Base-by-base conservation (phyloP, 345 rosid genomes). In the Cardamine resedifolia region DNA sequence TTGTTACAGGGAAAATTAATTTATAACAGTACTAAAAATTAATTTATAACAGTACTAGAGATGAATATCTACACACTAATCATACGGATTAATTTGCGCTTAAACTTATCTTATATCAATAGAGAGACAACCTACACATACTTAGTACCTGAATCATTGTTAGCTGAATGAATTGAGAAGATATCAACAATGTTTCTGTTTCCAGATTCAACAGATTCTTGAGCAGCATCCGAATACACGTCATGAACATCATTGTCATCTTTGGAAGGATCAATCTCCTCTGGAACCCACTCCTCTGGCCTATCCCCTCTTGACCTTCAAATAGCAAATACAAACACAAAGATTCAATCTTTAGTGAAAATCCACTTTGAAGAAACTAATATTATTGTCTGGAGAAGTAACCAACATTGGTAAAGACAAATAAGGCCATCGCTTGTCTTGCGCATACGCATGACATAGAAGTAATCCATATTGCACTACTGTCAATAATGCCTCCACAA, bases 241-340 rank as follows among this genome's bases (percentile, higher is more conserved):
- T 80, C 84, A 78, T 64, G 68, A 33, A 43, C 74, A 84, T 59
- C 77, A 69, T 66, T 62, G 39, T 68, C 70, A 43, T 74, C 63
- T 58, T 71, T 72, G 15, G 49, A 62, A 77, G 83, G 57, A 75
- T 73, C 65, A 61, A 50, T 57, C 81, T 90, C 96, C 74, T 81
- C 90, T 31, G 98, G 98, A 69, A 89, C 96, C 98, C 96, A 94
- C 30, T 89, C 98, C 78, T 86, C 88, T 56, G 97, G 98, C 83
- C 98, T 89, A 74, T 89, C 85, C 24, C 81, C 79, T 82, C 97
- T 86, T 49, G 78, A 64, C 70, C 98, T 93, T 71, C 27, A 41
- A 2, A 66, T 55, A 68, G 27, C 71, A 70, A 64, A 31, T 52
- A 75, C 24, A 74, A 53, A 34, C n/a, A 45, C 50, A 72, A 48